phyloP scores from a whole-genome alignment of 768 basidiomycete genomes.

The Boletales sp. region DNA sequence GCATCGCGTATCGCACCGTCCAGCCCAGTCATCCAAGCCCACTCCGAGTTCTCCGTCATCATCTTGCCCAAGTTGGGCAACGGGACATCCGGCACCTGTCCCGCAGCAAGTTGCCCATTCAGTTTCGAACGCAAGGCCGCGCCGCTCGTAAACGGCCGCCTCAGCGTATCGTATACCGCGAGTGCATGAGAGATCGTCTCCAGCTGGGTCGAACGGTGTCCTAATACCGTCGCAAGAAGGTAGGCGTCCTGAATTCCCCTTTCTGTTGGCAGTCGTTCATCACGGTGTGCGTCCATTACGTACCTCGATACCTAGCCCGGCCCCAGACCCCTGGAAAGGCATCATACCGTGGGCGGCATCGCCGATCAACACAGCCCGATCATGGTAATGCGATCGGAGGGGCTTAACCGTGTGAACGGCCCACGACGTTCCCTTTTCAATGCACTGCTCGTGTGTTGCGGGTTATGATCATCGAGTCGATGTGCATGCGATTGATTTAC shows the following conservation, averaged over 20 bases:
- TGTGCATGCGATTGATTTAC: slow-evolving; percentile 30
- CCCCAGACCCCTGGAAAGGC: slow-evolving; percentile 44
- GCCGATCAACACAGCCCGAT: slow-evolving; percentile 46
- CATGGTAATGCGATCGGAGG: slow-evolving; percentile 48
- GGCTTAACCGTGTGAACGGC: slow-evolving; percentile 57
- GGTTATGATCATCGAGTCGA: background rate
- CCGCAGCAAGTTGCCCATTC: slow-evolving; percentile 12
- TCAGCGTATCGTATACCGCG: slow-evolving; percentile 46
- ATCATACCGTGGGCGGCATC: slow-evolving; percentile 43
- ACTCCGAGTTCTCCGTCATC: slow-evolving; percentile 55
- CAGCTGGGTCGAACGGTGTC: slow-evolving; percentile 34
- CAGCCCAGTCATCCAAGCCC: slow-evolving; percentile 35
- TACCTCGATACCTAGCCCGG: slow-evolving; percentile 43
- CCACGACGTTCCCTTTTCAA: slow-evolving; percentile 54
- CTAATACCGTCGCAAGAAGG: slow-evolving; percentile 38
- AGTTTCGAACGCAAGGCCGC: slow-evolving; percentile 26
- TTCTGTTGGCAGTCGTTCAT: background rate
- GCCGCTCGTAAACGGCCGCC: slow-evolving; percentile 43
- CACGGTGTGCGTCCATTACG: background rate
- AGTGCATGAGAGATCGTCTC: slow-evolving; percentile 41
- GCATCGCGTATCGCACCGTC: slow-evolving; percentile 21
- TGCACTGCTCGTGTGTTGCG: slow-evolving; percentile 37
- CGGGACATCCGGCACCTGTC: slow-evolving; percentile 21
- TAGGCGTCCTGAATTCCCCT: slow-evolving; percentile 31
- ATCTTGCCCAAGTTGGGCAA: slow-evolving; percentile 38